These are phyloP conservation scores for Spongispora temasekensis DNA, from an alignment of 1,284 basidiomycete species.

Conservation along the genomic window DNA sequence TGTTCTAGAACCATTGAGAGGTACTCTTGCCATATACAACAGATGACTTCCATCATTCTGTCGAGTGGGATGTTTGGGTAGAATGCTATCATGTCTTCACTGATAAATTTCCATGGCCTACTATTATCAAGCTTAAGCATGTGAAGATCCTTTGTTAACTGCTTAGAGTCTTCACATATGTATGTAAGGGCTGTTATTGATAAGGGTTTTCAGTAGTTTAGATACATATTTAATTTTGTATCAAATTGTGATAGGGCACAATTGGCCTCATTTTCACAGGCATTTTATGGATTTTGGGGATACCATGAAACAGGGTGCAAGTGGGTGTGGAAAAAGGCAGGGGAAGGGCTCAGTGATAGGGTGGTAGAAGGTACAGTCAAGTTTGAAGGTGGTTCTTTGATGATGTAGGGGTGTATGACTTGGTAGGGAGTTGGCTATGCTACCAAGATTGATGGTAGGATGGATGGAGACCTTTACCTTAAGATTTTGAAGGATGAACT, in stretches of 20 bases:
- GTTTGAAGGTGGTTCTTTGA: too few species aligned
- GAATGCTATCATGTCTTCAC: conserved; percentile 2
- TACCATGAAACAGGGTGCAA: too few species aligned
- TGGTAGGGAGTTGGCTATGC: too few species aligned
- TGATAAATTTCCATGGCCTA: background rate
- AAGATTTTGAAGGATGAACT: too few species aligned
- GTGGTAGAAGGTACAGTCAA: too few species aligned
- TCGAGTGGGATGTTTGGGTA: conserved; percentile 5
- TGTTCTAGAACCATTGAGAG: background rate
- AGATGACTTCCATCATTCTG: background rate
- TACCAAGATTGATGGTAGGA: too few species aligned
- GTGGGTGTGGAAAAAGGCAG: too few species aligned
- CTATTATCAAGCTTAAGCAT: accelerated
- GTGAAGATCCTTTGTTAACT: conserved; percentile 10
- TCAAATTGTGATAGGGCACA: background rate
- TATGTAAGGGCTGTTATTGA: background rate
- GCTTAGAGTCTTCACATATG: conserved; percentile 1
- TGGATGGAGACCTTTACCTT: too few species aligned
- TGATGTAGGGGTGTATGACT: too few species aligned
- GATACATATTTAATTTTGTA: conserved; percentile 10
- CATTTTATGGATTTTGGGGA: background rate
- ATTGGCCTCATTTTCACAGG: conserved; percentile 6
- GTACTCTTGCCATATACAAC: too few species aligned
- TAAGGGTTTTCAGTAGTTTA: conserved; percentile 13
- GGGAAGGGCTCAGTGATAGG: too few species aligned